Evolutionary conservation across 2,329 filamentous ascomycete species (phyloP), one percentile per base, ranked within the genome.

Genomic region (Lachnellula occidentalis): DNA sequence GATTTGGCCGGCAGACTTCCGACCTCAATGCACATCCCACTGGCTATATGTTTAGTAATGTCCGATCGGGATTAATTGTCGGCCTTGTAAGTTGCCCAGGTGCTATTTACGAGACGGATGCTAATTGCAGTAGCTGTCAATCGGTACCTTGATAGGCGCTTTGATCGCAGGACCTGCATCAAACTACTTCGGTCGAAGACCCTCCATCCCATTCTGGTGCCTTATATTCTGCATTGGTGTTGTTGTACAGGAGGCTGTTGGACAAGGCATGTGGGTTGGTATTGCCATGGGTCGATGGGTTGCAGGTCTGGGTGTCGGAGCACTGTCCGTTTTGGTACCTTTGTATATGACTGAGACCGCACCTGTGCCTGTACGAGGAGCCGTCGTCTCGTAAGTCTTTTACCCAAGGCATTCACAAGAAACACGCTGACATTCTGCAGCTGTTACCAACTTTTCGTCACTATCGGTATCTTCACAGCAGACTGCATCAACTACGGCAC

Each of bases 121-220:
- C 81, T 17, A 55, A 61, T 12, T 80, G 78, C 11, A 69, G 61
- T 79, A 78, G 60, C 79, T 92, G 48, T 92, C 88, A 34, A 82
- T 68, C 67, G 87, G 87, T 73, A 92, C 88, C 61, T 90, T 92
- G 76, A 86, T 91, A 57, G 89, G 88, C 68, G 85, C 81, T 49
- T 68, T 92, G 62, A 82, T 89, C 58, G 88, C 86, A 53, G 88
- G 88, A 75, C 83, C 82, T n/a, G 71, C 88, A 24, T 80, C 85
- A 24, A 84, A 88, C 59, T 71, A 71, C 6, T 74, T 86, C 48
- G 85, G 85, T 22, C 81, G 85, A 8, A 79, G 80, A 45, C 69
- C 78, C 31, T 80, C 80, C 34, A 87, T 88, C 60, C 63, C 66
- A 8, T 51, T 57, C n/a, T 68, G 64, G 66, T 86, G 81, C 36